phyloP scores from a whole-genome alignment of 192 early-diverging fungal genomes.

The Podila epicladia region DNA sequence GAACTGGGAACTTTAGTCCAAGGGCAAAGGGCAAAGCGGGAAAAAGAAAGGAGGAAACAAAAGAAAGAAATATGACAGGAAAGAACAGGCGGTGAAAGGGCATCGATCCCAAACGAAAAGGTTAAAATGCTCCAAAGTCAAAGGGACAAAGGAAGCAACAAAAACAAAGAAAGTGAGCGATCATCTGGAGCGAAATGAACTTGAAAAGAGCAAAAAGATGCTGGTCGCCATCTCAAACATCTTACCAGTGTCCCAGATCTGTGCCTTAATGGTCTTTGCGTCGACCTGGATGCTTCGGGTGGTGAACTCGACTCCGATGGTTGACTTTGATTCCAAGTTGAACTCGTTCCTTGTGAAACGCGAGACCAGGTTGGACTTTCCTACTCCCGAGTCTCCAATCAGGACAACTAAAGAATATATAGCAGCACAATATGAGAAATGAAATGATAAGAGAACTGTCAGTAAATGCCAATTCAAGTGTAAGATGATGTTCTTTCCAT shows the following conservation, averaged over 20 bases:
- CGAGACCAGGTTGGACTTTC: slow-evolving; percentile 97
- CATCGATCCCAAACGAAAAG: slow-evolving; percentile 26
- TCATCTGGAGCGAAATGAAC: background rate
- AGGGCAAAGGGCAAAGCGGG: slow-evolving; percentile 7
- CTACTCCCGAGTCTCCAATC: slow-evolving; percentile 96
- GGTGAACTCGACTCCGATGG: slow-evolving; percentile 99
- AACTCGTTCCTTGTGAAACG: slow-evolving; percentile 99
- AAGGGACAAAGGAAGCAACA: too few relatives aligned
- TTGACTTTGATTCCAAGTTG: slow-evolving; percentile 97
- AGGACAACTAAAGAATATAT: slow-evolving; percentile 71
- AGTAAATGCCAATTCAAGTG: background rate
- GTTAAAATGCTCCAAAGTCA: background rate
- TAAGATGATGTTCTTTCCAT: too few relatives aligned
- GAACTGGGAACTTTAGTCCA: background rate
- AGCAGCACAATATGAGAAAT: slow-evolving; percentile 1
- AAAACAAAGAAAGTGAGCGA: background rate
- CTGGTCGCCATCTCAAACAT: background rate
- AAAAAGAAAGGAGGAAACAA: slow-evolving; percentile 25
- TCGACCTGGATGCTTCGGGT: slow-evolving; percentile 97
- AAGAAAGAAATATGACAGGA: background rate
- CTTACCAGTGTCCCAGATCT: slow-evolving; percentile 99
- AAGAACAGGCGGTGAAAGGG: background rate
- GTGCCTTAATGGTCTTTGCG: slow-evolving; percentile 97
- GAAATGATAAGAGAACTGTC: background rate
- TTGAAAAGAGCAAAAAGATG: slow-evolving; percentile 1